Evolutionary conservation across 1,139 yeast genomes (phyloP).

Genomic region (Debaryomyces psychrophilus): DNA sequence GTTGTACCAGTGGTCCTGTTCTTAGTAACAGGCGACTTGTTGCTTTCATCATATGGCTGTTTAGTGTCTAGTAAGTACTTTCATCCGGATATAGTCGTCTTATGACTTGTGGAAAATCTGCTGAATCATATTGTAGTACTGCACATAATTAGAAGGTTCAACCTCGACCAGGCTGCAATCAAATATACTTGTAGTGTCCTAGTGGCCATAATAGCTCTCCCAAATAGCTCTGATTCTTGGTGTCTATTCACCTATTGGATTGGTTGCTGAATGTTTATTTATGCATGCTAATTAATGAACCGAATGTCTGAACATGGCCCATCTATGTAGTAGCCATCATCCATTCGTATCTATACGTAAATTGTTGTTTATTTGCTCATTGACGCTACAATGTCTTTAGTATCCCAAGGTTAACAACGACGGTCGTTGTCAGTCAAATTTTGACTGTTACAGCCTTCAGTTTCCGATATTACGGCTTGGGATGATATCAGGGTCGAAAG

Average conservation of each 20-base stretch:
- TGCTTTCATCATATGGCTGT: neutral
- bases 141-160: neutral
- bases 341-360: neutral
- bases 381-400: neutral
- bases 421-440: neutral
- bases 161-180: neutral
- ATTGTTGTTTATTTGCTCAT: neutral
- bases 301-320: too few species aligned
- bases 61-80: neutral
- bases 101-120: constrained; percentile 2
- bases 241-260: neutral
- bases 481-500: neutral
- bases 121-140: neutral
- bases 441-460: neutral
- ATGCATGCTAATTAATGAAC: neutral
- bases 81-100: neutral
- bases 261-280: neutral
- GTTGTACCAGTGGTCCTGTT: neutral
- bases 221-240: neutral
- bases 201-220: neutral
- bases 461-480: neutral
- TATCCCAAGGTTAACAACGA: neutral
- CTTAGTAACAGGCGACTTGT: neutral
- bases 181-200: neutral
- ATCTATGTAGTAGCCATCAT: neutral